Base-by-base conservation (phyloP, 495 filamentous ascomycete species). In the Neohortaea acidophila region DNA sequence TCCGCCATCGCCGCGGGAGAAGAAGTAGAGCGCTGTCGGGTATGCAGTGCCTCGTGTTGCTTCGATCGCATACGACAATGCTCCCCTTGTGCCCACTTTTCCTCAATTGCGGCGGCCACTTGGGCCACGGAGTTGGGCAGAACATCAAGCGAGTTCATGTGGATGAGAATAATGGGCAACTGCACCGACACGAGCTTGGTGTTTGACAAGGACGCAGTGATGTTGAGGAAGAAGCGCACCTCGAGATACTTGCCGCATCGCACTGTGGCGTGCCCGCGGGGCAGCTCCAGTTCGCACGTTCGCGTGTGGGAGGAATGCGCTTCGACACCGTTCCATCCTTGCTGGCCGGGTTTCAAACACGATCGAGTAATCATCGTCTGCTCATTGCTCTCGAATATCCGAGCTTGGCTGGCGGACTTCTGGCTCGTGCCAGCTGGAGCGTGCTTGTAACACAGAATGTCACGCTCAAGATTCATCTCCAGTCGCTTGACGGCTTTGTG, bases 91-190 rank as follows among this genome's bases (percentile, higher is more conserved):
- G 43, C 54, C 13, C 63, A 53, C 36, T 62, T 66, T 36, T 64
- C 63, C 39, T 68, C 65, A 36, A 73, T 68, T n/a, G 69, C 62
- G 4, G 62, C 60, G 15, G 69, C 62, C 7, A 73, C 69, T 54
- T 70, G 68, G 3, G 62, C 57, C 7, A 73, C 56, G n/a, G 66
- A 64, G 39, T 73, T 73, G 3, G 70, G 68, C 19, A 69, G 62
- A n/a, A 73, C 68, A 33, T 73, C 70, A 36, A 72, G 63, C 19
- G 70, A 70, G 49, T 72, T 72, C 56, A 70, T 72, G 51, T 72
- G 67, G 27, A 72, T 63, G 30, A 72, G 61, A 1, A 64, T 68
- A 33, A 72, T 60, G 11, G 68, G 67, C 14, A 73, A 51, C 45
- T 72, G 70, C 10, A 72, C 60, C 21, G 57, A 58, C 34, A 72